A percentile compares a stretch with the other conserved stretches of the same genome.
These are phyloP conservation scores for Hypoxylon sp. DNA, from an alignment of 2,329 filamentous ascomycete genomes.

Conservation along the genomic window DNA sequence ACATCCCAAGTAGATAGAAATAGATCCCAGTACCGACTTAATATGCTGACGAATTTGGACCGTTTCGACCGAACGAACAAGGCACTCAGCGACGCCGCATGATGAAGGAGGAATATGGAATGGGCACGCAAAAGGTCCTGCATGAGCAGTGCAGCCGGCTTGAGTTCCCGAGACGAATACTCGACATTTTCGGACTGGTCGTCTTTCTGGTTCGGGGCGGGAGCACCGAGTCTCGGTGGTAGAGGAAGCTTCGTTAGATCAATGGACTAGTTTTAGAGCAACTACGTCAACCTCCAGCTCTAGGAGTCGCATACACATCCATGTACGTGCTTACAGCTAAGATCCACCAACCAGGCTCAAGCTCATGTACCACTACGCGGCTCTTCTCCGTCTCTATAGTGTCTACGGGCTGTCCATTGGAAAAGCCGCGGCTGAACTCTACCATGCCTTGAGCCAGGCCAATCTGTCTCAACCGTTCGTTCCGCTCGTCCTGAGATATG, in stretches of 20 bases:
- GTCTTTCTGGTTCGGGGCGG: constrained; percentile 52
- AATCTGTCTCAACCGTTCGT: constrained; percentile 91
- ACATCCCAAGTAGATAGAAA: constrained; percentile 85
- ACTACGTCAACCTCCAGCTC: constrained; percentile 31
- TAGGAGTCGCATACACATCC: neutral
- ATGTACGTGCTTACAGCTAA: constrained; percentile 75
- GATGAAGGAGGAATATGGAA: constrained; percentile 86
- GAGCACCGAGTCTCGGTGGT: constrained; percentile 64
- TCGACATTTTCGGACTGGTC: constrained; percentile 68
- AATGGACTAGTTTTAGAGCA: constrained; percentile 69
- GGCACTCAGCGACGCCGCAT: constrained; percentile 78
- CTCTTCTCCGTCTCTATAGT: constrained; percentile 92
- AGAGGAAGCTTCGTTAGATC: constrained; percentile 80
- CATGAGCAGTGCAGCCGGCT: constrained; percentile 81
- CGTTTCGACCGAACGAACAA: constrained; percentile 76
- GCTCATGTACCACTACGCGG: constrained; percentile 84
- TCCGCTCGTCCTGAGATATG: constrained; percentile 74
- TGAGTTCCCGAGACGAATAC: constrained; percentile 91
- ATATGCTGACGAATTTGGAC: constrained; percentile 75
- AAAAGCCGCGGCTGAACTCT: constrained; percentile 90
- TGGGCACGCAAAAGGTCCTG: constrained; percentile 87
- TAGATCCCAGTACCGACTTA: constrained; percentile 85
- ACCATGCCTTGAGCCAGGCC: constrained; percentile 97
- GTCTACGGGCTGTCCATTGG: constrained; percentile 80
- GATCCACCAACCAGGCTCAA: constrained; percentile 96